These are phyloP conservation scores for Claviceps humidiphila DNA, from an alignment of 2,329 filamentous ascomycete species.

Conservation along the genomic window DNA sequence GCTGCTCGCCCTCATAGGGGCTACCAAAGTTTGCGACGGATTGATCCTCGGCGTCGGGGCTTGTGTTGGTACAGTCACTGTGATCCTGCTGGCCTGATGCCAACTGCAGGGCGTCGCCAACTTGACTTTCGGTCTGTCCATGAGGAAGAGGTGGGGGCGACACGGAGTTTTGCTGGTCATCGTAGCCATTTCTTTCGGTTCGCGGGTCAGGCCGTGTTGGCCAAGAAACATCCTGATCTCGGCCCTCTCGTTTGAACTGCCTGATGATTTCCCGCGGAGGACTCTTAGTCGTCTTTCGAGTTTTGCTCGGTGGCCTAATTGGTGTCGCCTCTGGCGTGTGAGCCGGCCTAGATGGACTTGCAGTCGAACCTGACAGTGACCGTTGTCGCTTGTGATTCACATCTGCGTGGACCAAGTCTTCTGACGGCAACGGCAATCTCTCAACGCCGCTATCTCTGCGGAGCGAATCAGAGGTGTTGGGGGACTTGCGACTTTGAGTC, in stretches of 20 bases:
- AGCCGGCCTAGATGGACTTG: constrained; percentile 18
- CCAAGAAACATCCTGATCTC: constrained; percentile 35
- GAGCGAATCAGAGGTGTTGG: constrained; percentile 11
- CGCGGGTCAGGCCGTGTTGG: constrained; percentile 32
- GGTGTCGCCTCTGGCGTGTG: constrained; percentile 21
- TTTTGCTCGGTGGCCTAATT: constrained; percentile 19
- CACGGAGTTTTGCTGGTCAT: constrained; percentile 33
- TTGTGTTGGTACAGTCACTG: constrained; percentile 38
- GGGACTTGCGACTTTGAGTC: constrained; percentile 10
- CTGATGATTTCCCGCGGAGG: constrained; percentile 34
- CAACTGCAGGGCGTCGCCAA: constrained; percentile 30
- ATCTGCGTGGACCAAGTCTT: constrained; percentile 32
- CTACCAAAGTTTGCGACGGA: constrained; percentile 26
- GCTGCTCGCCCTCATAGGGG: constrained; percentile 34
- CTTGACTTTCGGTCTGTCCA: constrained; percentile 36
- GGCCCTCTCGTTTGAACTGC: constrained; percentile 30
- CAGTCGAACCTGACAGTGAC: constrained; percentile 49
- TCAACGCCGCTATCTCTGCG: constrained; percentile 32
- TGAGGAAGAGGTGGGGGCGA: constrained; percentile 22
- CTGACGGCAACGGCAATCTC: constrained; percentile 26
- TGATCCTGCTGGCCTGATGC: constrained; percentile 32
- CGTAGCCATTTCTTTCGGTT: constrained; percentile 32
- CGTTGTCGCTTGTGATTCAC: constrained; percentile 53
- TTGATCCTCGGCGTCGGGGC: constrained; percentile 40
- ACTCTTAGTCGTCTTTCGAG: constrained; percentile 29